Evolutionary conservation across 305 asterid species (phyloP).

Genomic region (Nicotiana rustica): DNA sequence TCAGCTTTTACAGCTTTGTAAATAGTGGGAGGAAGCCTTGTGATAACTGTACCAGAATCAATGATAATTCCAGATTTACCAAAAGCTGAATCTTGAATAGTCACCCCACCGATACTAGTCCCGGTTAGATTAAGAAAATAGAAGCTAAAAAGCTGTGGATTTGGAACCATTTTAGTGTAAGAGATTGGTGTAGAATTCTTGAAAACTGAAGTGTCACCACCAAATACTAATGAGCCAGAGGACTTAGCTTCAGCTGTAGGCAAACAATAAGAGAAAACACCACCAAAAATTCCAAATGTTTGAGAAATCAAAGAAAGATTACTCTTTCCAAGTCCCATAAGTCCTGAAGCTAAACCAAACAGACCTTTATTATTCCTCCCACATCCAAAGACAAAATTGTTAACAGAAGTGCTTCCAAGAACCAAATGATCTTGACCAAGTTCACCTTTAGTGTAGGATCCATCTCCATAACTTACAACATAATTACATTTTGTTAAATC

Average conservation of each 20-base stretch:
- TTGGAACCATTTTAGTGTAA: slow-evolving; percentile 62
- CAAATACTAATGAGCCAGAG: slow-evolving; percentile 73
- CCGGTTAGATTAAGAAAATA: slow-evolving; percentile 77
- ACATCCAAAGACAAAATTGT: slow-evolving; percentile 72
- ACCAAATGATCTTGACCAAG: slow-evolving; percentile 60
- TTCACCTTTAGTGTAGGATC: slow-evolving; percentile 78
- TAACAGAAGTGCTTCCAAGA: slow-evolving; percentile 57
- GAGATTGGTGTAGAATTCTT: slow-evolving; percentile 64
- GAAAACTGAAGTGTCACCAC: slow-evolving; percentile 52
- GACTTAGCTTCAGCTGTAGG: slow-evolving; percentile 56
- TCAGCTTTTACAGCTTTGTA: slow-evolving; percentile 62
- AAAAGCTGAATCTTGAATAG: slow-evolving; percentile 51
- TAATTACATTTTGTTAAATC: slow-evolving; percentile 56
- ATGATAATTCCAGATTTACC: slow-evolving; percentile 55
- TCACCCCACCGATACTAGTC: slow-evolving; percentile 61
- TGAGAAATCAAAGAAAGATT: slow-evolving; percentile 75
- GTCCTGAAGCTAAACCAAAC: slow-evolving; percentile 81
- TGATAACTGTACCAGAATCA: slow-evolving; percentile 87
- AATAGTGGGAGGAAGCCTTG: slow-evolving; percentile 74
- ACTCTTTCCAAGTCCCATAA: slow-evolving; percentile 86
- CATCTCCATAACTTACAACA: slow-evolving; percentile 78
- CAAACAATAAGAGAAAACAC: slow-evolving; percentile 83
- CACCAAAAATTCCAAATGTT: slow-evolving; percentile 58
- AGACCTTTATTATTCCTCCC: slow-evolving; percentile 75
- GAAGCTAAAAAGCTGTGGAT: slow-evolving; percentile 64